These are phyloP conservation scores for Golubevia sp. DNA, from an alignment of 1,284 basidiomycete genomes.

Conservation along the genomic window DNA sequence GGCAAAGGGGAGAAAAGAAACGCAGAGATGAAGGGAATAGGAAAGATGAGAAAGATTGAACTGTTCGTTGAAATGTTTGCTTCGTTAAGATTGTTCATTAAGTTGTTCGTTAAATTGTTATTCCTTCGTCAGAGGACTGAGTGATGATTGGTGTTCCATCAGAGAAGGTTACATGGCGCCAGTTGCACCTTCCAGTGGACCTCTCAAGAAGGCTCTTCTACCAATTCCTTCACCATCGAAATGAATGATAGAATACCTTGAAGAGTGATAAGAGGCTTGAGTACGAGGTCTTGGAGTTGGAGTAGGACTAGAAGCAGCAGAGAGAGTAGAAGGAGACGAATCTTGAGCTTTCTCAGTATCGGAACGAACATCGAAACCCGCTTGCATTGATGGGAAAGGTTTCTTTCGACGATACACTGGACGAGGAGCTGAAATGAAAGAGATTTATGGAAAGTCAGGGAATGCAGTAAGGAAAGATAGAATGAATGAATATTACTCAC, in stretches of 20 bases:
- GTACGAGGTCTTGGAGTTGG: background rate
- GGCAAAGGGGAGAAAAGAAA: no score
- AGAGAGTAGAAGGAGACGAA: background rate
- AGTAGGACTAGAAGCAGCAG: background rate
- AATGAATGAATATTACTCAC: no score
- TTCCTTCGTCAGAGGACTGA: no score
- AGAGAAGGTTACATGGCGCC: no score
- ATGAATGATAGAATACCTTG: constrained; percentile 31
- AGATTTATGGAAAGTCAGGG: background rate
- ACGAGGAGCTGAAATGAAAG: constrained; percentile 13
- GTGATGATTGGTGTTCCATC: no score
- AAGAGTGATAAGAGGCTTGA: background rate
- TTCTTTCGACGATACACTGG: constrained; percentile 34
- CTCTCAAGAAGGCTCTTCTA: constrained; percentile 19
- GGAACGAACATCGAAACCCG: constrained; percentile 21
- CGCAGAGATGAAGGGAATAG: no score
- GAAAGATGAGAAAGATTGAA: no score
- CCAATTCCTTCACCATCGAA: constrained; percentile 30
- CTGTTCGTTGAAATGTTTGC: no score
- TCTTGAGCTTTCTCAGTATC: background rate
- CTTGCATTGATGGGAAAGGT: constrained; percentile 18
- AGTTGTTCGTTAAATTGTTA: no score
- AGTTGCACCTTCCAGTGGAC: no score
- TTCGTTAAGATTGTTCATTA: no score
- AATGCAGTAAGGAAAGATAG: background rate